Evolutionary conservation across 2,329 filamentous ascomycete genomes (phyloP).

Genomic region (Apiospora saccharicola): DNA sequence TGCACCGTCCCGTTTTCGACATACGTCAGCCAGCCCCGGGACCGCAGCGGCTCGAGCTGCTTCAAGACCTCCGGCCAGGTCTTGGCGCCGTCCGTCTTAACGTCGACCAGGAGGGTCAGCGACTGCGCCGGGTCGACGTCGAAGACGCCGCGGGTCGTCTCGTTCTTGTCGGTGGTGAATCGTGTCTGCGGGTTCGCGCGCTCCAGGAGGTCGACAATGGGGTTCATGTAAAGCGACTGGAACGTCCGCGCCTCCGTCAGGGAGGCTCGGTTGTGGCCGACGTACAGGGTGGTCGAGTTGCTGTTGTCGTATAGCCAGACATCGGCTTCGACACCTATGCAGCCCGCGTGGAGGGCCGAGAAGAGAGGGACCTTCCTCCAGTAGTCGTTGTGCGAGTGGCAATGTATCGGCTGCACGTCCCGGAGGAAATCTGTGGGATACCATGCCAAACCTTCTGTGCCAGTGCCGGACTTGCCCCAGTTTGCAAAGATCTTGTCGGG

Average conservation of each 20-base stretch:
- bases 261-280: slow-evolving; percentile 67
- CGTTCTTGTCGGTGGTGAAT: slow-evolving; percentile 47
- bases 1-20: slow-evolving; percentile 59
- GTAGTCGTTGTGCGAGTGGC: slow-evolving; percentile 77
- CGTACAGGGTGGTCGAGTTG: slow-evolving; percentile 56
- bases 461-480: slow-evolving; percentile 40
- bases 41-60: slow-evolving; percentile 66
- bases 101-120: slow-evolving; percentile 71
- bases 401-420: slow-evolving; percentile 62
- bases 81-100: slow-evolving; percentile 65
- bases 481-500: slow-evolving; percentile 38
- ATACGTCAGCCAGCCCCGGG: slow-evolving; percentile 63
- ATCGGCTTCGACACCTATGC: slow-evolving; percentile 72
- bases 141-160: slow-evolving; percentile 62
- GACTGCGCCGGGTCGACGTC: slow-evolving; percentile 59
- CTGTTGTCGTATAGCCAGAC: slow-evolving; percentile 66
- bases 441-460: slow-evolving; percentile 48
- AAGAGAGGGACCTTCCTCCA: slow-evolving; percentile 70
- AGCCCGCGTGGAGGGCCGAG: slow-evolving; percentile 66
- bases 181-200: slow-evolving; percentile 57
- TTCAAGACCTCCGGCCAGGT: slow-evolving; percentile 61
- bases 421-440: slow-evolving; percentile 61
- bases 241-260: slow-evolving; percentile 66
- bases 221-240: slow-evolving; percentile 68
- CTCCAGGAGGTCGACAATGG: slow-evolving; percentile 65